Conservation (phyloP, 83 land plant species). For the Picea abies region DNA sequence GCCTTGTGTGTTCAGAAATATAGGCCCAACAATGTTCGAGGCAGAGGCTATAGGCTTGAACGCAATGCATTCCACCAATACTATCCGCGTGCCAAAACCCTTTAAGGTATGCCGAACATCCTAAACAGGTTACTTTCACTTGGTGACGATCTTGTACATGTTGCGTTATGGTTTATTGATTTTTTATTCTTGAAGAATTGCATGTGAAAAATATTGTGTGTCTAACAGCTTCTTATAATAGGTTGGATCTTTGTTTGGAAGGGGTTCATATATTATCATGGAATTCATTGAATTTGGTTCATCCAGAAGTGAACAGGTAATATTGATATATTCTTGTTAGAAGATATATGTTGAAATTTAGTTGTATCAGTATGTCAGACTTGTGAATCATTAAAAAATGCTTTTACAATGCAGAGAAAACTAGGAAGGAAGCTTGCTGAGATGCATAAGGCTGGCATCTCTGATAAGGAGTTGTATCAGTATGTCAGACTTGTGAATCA, state of each 20-base stretch:
- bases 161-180: neutral
- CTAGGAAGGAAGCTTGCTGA: constrained; percentile 91
- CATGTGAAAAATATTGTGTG: constrained; percentile 15
- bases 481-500: neutral
- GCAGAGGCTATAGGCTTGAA: constrained; percentile 96
- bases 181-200: neutral
- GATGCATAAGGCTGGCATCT: constrained; percentile 89
- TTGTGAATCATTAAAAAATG: neutral
- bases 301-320: constrained; percentile 87
- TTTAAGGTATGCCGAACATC: constrained; percentile 54
- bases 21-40: constrained; percentile 93
- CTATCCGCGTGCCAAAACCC: constrained; percentile 96
- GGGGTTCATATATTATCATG: constrained; percentile 98
- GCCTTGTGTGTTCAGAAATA: constrained; percentile 45
- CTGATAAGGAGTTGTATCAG: no score
- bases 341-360: neutral
- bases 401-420: constrained; percentile 51
- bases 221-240: constrained; percentile 35
- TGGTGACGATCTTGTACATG: neutral
- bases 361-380: neutral
- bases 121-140: neutral
- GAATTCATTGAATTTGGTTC: constrained; percentile 89
- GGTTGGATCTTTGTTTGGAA: constrained; percentile 78
- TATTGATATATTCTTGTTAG: neutral
- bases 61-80: constrained; percentile 79